phyloP scores from a whole-genome alignment of 73 alveolate species.

The Paramecium caudatum region DNA sequence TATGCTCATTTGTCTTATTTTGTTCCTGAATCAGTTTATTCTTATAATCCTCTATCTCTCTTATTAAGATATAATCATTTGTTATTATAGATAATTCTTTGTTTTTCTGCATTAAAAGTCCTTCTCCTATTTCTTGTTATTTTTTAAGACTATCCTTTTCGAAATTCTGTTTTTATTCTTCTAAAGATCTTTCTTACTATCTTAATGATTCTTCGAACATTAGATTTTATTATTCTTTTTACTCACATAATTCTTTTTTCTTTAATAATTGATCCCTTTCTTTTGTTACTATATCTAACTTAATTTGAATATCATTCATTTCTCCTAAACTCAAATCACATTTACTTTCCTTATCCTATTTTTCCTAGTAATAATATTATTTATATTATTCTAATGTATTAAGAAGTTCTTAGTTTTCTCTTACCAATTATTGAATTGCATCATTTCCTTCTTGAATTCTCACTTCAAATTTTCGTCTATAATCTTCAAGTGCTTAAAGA shows the following conservation, averaged over 20 bases:
- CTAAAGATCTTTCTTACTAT: neutral
- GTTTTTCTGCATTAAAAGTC: neutral
- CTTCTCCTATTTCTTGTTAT: neutral
- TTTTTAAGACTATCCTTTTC: neutral
- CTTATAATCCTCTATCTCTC: constrained; percentile 4
- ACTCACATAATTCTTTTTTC: neutral
- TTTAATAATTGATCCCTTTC: neutral
- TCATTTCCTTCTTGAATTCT: neutral
- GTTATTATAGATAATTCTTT: neutral
- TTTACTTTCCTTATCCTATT: neutral
- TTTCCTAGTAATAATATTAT: neutral
- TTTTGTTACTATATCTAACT: neutral
- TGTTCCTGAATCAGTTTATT: neutral
- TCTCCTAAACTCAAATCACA: neutral
- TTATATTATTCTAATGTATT: neutral
- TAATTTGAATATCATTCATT: neutral
- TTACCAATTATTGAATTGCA: neutral
- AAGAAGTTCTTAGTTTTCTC: neutral
- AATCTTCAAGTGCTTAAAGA: neutral
- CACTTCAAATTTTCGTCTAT: neutral
- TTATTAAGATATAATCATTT: neutral
- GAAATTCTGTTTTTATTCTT: neutral
- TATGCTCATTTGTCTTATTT: neutral
- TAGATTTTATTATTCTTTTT: neutral
- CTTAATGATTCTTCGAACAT: neutral